Percentiles rank a stretch among this genome's conserved stretches.
Conservation (phyloP, 2,329 filamentous ascomycete species). For the Clarireedia homoeocarpa region DNA sequence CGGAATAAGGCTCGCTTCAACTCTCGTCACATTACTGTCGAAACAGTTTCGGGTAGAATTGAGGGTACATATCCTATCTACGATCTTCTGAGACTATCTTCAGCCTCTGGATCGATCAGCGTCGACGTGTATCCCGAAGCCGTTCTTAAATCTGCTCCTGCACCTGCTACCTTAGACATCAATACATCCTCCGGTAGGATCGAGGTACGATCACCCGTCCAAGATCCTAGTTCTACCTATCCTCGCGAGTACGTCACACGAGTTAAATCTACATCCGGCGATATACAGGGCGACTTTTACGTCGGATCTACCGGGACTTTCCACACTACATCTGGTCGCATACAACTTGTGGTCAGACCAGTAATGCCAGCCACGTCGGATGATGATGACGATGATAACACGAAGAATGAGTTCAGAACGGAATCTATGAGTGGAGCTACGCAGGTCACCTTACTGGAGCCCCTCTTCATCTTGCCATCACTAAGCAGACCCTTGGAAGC, state of each 20-base stretch:
- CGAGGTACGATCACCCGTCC: slow-evolving; percentile 14
- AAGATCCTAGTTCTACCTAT: slow-evolving; percentile 12
- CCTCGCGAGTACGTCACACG: slow-evolving; percentile 26
- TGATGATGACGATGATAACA: slow-evolving; percentile 3
- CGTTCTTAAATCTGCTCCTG: slow-evolving; percentile 16
- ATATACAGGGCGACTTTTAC: slow-evolving; percentile 22
- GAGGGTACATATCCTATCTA: slow-evolving; percentile 24
- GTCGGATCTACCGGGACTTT: slow-evolving; percentile 20
- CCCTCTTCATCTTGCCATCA: slow-evolving; percentile 4
- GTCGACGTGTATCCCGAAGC: slow-evolving; percentile 18
- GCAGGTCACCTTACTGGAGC: slow-evolving; percentile 18
- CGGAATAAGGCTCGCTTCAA: background rate
- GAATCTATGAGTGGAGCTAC: slow-evolving; percentile 21
- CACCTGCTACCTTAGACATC: slow-evolving; percentile 22
- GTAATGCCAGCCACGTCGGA: slow-evolving; percentile 13
- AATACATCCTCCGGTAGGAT: slow-evolving; percentile 22
- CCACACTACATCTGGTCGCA: slow-evolving; percentile 15
- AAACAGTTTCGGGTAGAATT: slow-evolving; percentile 25
- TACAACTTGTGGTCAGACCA: slow-evolving; percentile 20
- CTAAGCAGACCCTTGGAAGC: background rate
- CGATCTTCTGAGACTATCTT: slow-evolving; percentile 20
- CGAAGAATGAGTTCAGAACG: slow-evolving; percentile 18
- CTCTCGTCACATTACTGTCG: slow-evolving; percentile 21
- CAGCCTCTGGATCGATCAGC: slow-evolving; percentile 21
- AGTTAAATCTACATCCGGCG: slow-evolving; percentile 20